Evolutionary conservation across 495 filamentous ascomycete species (phyloP).

Genomic region (Filosporella fistucella): DNA sequence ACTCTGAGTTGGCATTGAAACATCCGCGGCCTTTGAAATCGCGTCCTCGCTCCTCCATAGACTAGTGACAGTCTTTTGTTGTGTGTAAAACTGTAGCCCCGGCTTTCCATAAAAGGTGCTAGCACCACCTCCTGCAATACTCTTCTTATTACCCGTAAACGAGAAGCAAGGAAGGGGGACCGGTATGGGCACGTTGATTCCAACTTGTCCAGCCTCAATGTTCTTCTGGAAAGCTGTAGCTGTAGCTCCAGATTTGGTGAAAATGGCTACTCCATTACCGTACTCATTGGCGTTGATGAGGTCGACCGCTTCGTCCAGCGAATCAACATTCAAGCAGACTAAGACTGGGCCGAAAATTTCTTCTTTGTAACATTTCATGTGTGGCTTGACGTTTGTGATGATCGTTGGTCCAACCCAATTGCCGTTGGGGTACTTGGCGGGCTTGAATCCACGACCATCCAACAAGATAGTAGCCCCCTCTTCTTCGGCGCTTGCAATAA

Average conservation of each 20-base stretch:
- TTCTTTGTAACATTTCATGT: slow-evolving; percentile 93
- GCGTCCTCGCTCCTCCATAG: slow-evolving; percentile 86
- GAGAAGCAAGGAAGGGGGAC: slow-evolving; percentile 94
- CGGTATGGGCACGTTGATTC: slow-evolving; percentile 77
- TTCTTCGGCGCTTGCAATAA: slow-evolving; percentile 85
- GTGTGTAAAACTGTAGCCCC: slow-evolving; percentile 91
- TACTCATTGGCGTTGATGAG: slow-evolving; percentile 63
- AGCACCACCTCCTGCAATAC: slow-evolving; percentile 86
- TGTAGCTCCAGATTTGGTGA: slow-evolving; percentile 56
- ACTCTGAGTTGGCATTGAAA: slow-evolving; percentile 88
- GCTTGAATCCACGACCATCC: slow-evolving; percentile 87
- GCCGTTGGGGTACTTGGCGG: slow-evolving; percentile 90
- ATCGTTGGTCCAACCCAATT: slow-evolving; percentile 96
- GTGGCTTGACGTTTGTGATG: slow-evolving; percentile 84
- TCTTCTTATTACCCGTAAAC: slow-evolving; percentile 98
- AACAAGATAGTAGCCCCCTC: slow-evolving; percentile 93
- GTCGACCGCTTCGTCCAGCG: slow-evolving; percentile 72
- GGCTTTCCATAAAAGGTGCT: slow-evolving; percentile 95
- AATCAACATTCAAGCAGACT: slow-evolving; percentile 77
- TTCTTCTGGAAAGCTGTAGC: slow-evolving; percentile 56
- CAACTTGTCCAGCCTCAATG: slow-evolving; percentile 75
- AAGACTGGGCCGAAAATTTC: slow-evolving; percentile 98
- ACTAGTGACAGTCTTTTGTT: slow-evolving; percentile 95
- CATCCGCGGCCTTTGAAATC: slow-evolving; percentile 70
- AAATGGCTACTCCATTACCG: slow-evolving; percentile 63